Evolutionary conservation across 805 yeast species (phyloP), one percentile per base, ranked within the genome.

Genomic region (Cyberlindnera euphorbiiphila): DNA sequence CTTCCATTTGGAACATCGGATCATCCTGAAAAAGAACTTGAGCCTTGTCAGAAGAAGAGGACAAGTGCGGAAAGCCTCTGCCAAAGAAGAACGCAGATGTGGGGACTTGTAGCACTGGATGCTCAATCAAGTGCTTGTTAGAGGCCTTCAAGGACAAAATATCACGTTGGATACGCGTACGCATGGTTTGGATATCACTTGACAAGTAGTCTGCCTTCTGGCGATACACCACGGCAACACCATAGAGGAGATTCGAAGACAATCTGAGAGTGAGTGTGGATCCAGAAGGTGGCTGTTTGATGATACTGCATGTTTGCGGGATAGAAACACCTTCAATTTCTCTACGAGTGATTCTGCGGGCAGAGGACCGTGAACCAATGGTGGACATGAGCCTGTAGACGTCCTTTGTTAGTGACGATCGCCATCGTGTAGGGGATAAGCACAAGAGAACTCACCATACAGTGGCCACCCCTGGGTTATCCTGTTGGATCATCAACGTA

Each of bases 161-260:
- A 13, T 54, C 59, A 14, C 52, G 43, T 10, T 51, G 57, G 18
- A 56, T 25, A 16, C 52, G 46, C 4, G 57, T 45, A 23, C 55
- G 47, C 8, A 51, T 41, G 9, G 39, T 15, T 10, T 45, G 41
- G 0, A 53, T 39, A 35, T 56, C 60, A 22, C 34, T 50, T 45
- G 62, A 64, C 45, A 71, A 65, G 46, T 67, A 68, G 4, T 66
- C 68, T 0, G 72, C 65, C 50, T 78, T 73, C 19, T 71, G 69
- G 39, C 64, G 71, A 50, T 69, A 71, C 26, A 69, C 54, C 25
- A 73, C 40, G 1, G 75, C 59, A 5, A 72, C 59, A 1, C 79
- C 79, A 42, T 70, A 63, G 24, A 73, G 50, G 7, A 73, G 47
- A 32, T 54, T 67, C 0, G 76, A 69, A 0, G 64, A 54, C 11